phyloP scores from a whole-genome alignment of 2,329 filamentous ascomycete species.

The Penicillium digitatum region DNA sequence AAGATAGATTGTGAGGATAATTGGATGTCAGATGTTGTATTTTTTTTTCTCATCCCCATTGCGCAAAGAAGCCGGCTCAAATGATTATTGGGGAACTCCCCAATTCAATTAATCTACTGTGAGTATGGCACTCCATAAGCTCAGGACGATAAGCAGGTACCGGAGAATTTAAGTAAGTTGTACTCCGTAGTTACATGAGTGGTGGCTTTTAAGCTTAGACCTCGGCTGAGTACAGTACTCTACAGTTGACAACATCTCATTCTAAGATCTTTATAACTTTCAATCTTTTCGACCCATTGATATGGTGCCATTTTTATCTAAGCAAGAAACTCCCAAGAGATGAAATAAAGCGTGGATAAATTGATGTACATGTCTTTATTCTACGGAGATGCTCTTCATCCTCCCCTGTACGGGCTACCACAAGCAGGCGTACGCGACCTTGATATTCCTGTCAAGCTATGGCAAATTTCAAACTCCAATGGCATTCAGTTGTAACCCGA shows the following conservation, averaged over 20 bases:
- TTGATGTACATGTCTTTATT: neutral
- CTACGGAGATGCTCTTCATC: neutral
- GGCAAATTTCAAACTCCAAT: neutral
- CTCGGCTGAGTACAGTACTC: neutral
- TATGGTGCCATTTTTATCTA: neutral
- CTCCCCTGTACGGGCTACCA: neutral
- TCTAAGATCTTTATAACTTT: neutral
- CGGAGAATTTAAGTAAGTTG: neutral
- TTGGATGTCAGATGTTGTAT: neutral
- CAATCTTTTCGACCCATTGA: neutral
- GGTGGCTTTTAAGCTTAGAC: neutral
- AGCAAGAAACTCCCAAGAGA: neutral
- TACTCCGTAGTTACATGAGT: neutral
- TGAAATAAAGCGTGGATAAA: neutral
- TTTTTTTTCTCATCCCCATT: neutral
- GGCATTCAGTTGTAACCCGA: neutral
- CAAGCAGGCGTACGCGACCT: neutral
- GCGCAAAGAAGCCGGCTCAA: neutral
- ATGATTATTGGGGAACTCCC: neutral
- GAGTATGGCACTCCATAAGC: too few relatives aligned
- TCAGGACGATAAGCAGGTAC: too few relatives aligned
- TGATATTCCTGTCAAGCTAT: neutral
- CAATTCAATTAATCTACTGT: fast-evolving
- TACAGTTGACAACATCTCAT: neutral
- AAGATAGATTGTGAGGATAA: neutral